Evolutionary conservation across 805 yeast species (phyloP).

Genomic region (Candida endomychidarum): DNA sequence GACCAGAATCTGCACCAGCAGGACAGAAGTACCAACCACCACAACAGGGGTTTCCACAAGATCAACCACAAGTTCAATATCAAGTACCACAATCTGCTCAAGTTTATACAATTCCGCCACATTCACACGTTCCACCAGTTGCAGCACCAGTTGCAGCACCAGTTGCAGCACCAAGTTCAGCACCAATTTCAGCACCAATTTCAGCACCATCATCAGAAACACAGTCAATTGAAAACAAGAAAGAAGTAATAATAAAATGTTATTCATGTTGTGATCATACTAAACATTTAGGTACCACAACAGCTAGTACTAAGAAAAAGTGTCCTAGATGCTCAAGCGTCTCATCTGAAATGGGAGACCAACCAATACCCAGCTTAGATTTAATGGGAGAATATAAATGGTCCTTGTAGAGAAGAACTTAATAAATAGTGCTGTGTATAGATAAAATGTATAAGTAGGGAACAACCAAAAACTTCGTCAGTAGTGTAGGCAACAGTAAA

Average conservation of each 20-base stretch:
- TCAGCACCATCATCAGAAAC: constrained; percentile 8
- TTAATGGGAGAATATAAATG: constrained; percentile 34
- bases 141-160: no score
- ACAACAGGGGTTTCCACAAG: neutral
- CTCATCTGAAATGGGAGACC: constrained; percentile 8
- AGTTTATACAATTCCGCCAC: neutral
- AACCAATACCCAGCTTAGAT: constrained; percentile 18
- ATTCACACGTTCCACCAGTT: no score
- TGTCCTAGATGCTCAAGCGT: constrained; percentile 17
- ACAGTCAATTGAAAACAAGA: no score
- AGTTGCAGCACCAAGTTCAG: neutral
- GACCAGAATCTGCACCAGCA: constrained; percentile 1
- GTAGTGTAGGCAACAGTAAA: no score
- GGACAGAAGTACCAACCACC: no score
- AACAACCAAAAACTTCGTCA: neutral
- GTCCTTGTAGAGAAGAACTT: constrained; percentile 16
- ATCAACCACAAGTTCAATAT: neutral
- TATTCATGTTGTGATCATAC: constrained; percentile 17
- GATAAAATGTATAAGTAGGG: neutral
- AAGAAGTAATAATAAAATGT: constrained; percentile 18
- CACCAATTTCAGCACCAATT: neutral
- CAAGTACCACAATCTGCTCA: neutral
- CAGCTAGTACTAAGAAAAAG: constrained; percentile 11
- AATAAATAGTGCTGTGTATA: no score
- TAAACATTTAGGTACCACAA: neutral